Evolutionary conservation across 2,329 filamentous ascomycete genomes (phyloP).

Genomic region (Arthrobotrys conoides): DNA sequence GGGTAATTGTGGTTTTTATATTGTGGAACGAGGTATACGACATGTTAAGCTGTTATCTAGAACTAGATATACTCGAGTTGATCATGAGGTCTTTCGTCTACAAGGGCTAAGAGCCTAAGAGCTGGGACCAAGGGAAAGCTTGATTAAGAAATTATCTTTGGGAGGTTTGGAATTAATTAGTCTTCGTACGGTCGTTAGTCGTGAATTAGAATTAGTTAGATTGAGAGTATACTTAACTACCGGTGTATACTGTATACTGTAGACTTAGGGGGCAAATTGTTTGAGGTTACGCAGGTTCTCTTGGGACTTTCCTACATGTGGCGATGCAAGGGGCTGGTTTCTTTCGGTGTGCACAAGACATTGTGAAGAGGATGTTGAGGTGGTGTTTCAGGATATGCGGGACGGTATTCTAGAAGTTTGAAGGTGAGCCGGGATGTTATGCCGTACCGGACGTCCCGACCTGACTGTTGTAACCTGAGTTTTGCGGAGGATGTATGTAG

Average conservation of each 20-base stretch:
- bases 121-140: slow-evolving; percentile 10
- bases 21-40: slow-evolving; percentile 21
- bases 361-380: slow-evolving; percentile 5
- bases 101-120: not conserved
- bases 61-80: not conserved
- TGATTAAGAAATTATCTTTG: not conserved
- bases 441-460: not conserved
- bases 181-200: no score
- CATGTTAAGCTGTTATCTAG: not conserved
- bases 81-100: not conserved
- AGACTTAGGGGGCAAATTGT: slow-evolving; percentile 10
- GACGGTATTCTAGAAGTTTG: slow-evolving; percentile 44
- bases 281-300: slow-evolving; percentile 37
- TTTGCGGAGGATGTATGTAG: no score
- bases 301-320: not conserved
- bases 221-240: not conserved
- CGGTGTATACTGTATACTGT: no score
- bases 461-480: no score
- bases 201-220: no score
- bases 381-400: slow-evolving; percentile 46
- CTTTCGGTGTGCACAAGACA: not conserved
- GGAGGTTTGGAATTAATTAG: no score
- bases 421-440: not conserved
- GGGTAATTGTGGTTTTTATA: not conserved
- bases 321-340: slow-evolving; percentile 36